Evolutionary conservation across 768 basidiomycete genomes (phyloP).

Genomic region (Sistotremastrum niveocremeum): DNA sequence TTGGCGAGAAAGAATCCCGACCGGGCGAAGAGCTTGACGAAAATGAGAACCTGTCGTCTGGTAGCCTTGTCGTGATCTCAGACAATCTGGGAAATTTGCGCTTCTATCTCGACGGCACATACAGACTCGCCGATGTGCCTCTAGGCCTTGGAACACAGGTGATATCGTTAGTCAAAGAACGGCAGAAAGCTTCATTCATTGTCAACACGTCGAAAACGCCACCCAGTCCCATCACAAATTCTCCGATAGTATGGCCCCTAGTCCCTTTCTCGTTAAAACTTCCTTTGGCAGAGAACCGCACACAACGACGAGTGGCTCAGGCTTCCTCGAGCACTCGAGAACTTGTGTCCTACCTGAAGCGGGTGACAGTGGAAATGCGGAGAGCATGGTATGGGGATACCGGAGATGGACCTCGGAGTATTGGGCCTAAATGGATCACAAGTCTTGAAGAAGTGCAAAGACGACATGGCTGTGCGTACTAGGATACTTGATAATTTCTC

Average conservation of each 20-base stretch:
- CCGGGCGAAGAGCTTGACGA: constrained; percentile 27
- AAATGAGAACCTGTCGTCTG: constrained; percentile 19
- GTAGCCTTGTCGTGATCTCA: constrained; percentile 46
- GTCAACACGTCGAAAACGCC: constrained; percentile 25
- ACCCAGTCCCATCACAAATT: constrained; percentile 12
- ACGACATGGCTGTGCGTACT: constrained; percentile 50
- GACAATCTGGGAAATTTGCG: constrained; percentile 47
- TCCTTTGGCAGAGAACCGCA: constrained; percentile 42
- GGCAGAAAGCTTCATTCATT: constrained; percentile 31
- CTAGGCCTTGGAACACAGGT: constrained; percentile 19
- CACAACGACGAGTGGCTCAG: constrained; percentile 55
- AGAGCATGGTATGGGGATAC: constrained; percentile 60
- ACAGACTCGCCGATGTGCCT: constrained; percentile 45
- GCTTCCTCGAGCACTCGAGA: constrained; percentile 58
- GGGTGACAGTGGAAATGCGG: constrained; percentile 61
- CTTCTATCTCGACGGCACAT: constrained; percentile 65
- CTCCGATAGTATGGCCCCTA: constrained; percentile 26
- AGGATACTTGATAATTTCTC: not conserved
- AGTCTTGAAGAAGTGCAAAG: constrained; percentile 52
- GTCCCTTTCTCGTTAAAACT: constrained; percentile 27
- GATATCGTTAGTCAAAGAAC: constrained; percentile 32
- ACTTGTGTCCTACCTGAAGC: constrained; percentile 56
- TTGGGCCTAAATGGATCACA: constrained; percentile 62
- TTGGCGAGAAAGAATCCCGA: constrained; percentile 16
- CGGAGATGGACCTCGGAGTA: constrained; percentile 50